Percentiles rank a stretch among this genome's conserved stretches.
Conservation (phyloP, 2,329 filamentous ascomycete species). For the Aspergillus quadricinctus region DNA sequence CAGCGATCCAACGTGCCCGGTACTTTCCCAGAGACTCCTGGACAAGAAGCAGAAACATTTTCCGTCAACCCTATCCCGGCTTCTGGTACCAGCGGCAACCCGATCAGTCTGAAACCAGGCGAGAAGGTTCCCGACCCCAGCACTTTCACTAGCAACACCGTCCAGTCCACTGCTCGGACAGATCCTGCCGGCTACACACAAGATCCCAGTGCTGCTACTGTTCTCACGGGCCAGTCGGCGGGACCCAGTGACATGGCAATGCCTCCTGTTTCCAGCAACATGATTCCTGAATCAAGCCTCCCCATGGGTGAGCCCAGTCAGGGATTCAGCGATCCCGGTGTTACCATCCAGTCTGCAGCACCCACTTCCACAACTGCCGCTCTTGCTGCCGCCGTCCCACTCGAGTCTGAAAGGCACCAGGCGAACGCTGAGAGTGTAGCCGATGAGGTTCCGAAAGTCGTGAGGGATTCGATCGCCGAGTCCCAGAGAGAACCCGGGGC, state of each 20-base stretch:
- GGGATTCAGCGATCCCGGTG: conserved; percentile 50
- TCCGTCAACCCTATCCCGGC: conserved; percentile 57
- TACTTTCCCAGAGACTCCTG: conserved; percentile 69
- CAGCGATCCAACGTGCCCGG: conserved; percentile 53
- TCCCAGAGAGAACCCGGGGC: conserved; percentile 66
- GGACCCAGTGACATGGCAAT: conserved; percentile 45
- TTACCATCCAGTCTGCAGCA: conserved; percentile 48
- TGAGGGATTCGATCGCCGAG: conserved; percentile 42
- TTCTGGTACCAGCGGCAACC: conserved; percentile 63
- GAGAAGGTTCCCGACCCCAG: conserved; percentile 70
- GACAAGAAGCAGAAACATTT: conserved; percentile 42
- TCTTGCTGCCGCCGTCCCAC: conserved; percentile 42
- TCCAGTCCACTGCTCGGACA: conserved; percentile 61
- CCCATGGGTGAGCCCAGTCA: conserved; percentile 53
- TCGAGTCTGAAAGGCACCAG: conserved; percentile 33
- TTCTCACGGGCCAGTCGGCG: conserved; percentile 33
- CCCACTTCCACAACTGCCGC: conserved; percentile 45
- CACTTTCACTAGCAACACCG: conserved; percentile 63
- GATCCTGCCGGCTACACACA: conserved; percentile 87
- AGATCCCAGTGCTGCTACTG: conserved; percentile 49
- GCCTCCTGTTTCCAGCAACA: conserved; percentile 55
- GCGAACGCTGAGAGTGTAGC: conserved; percentile 17
- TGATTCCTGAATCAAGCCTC: conserved; percentile 80
- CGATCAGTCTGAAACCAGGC: conserved; percentile 71
- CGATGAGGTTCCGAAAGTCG: conserved; percentile 39